Percentiles rank a stretch among this genome's conserved stretches.
phyloP scores from a whole-genome alignment of 2,329 filamentous ascomycete species.

The Neopestalotiopsis sp. region DNA sequence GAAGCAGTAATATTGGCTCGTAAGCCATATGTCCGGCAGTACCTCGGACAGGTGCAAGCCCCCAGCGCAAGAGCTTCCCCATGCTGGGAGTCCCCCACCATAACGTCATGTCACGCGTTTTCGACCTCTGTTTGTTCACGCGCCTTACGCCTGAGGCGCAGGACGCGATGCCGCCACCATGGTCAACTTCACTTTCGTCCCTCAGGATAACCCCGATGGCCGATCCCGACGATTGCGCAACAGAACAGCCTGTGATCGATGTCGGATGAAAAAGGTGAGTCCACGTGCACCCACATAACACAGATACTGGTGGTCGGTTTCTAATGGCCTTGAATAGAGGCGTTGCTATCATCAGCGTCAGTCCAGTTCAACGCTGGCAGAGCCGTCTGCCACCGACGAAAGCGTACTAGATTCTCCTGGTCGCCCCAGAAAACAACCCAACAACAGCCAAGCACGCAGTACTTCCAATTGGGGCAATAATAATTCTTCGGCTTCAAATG shows the following conservation, averaged over 20 bases:
- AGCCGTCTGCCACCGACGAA: background rate
- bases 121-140: too few relatives aligned
- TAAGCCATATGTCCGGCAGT: too few relatives aligned
- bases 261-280: background rate
- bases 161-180: background rate
- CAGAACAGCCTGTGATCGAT: background rate
- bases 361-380: background rate
- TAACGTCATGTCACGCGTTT: too few relatives aligned
- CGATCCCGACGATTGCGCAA: background rate
- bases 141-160: background rate
- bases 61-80: too few relatives aligned
- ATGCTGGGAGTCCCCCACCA: too few relatives aligned
- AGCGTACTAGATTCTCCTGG: background rate
- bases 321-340: background rate
- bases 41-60: too few relatives aligned
- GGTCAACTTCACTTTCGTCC: background rate
- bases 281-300: background rate
- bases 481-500: background rate
- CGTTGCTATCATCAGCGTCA: background rate
- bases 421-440: background rate
- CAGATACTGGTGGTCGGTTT: background rate
- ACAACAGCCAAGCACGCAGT: background rate
- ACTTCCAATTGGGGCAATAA: background rate
- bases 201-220: background rate
- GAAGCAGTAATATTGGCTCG: too few relatives aligned